Conservation (phyloP, 2,329 filamentous ascomycete genomes). For the Ascosphaera apis region DNA sequence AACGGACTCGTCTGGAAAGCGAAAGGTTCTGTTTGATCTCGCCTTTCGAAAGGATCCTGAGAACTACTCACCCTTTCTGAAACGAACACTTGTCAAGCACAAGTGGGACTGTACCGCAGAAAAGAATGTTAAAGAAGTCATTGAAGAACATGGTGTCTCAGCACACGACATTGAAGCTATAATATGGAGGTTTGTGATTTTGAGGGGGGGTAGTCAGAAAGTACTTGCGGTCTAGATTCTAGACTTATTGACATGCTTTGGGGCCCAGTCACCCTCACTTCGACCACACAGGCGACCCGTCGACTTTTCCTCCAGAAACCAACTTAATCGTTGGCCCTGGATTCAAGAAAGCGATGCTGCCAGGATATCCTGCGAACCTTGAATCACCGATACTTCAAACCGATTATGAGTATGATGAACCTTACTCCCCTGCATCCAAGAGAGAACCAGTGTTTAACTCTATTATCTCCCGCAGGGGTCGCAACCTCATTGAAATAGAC, state of each 20-base stretch:
- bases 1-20: not conserved
- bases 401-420: constrained; percentile 10
- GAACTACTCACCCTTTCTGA: not conserved
- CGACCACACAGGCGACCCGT: constrained; percentile 30
- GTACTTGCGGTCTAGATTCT: no score
- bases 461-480: constrained; percentile 5
- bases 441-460: no score
- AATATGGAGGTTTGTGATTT: not conserved
- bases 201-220: no score
- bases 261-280: constrained; percentile 12
- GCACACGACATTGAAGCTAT: not conserved
- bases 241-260: no score
- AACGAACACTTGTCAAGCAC: no score
- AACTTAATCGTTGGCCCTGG: constrained; percentile 30
- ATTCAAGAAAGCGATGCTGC: constrained; percentile 23
- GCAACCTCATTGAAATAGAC: constrained; percentile 7
- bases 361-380: constrained; percentile 23
- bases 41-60: not conserved
- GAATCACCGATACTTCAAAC: constrained; percentile 14
- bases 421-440: not conserved
- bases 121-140: not conserved
- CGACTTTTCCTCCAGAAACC: constrained; percentile 23
- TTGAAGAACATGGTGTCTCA: not conserved
- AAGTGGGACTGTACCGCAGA: not conserved
- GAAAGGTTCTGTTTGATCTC: not conserved